These are phyloP conservation scores for Reutealis trisperma DNA, from an alignment of 345 rosid genomes.

Conservation along the genomic window DNA sequence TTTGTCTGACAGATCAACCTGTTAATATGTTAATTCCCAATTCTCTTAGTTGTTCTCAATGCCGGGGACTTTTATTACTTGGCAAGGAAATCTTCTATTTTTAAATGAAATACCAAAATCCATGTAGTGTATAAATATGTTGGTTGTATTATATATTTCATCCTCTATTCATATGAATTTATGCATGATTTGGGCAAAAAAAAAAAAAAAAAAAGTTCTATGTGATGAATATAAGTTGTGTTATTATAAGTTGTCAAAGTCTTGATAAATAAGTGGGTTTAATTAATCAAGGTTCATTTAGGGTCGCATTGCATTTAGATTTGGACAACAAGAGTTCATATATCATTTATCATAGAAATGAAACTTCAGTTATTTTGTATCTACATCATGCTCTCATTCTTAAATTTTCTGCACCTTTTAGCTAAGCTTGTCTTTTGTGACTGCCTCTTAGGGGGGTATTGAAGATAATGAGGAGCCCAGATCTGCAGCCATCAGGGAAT, in stretches of 20 bases:
- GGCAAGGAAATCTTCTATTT: not conserved
- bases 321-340: not conserved
- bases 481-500: constrained; percentile 79
- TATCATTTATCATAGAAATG: not conserved
- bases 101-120: not conserved
- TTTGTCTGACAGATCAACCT: constrained; percentile 1
- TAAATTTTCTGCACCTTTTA: constrained; percentile 1
- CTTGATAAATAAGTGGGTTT: not conserved
- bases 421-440: constrained; percentile 15
- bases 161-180: not conserved
- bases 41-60: not conserved
- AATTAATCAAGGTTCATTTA: not conserved
- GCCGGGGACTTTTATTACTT: not conserved
- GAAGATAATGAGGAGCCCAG: constrained; percentile 97
- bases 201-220: no score
- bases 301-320: not conserved
- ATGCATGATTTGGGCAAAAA: not conserved
- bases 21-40: not conserved
- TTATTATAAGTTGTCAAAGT: not conserved
- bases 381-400: constrained; percentile 7
- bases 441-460: constrained; percentile 69
- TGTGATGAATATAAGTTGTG: not conserved
- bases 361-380: not conserved
- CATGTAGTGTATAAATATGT: no score
- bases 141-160: not conserved